Conservation (phyloP, 2,329 filamentous ascomycete genomes). For the Stagonosporopsis rhizophila region DNA sequence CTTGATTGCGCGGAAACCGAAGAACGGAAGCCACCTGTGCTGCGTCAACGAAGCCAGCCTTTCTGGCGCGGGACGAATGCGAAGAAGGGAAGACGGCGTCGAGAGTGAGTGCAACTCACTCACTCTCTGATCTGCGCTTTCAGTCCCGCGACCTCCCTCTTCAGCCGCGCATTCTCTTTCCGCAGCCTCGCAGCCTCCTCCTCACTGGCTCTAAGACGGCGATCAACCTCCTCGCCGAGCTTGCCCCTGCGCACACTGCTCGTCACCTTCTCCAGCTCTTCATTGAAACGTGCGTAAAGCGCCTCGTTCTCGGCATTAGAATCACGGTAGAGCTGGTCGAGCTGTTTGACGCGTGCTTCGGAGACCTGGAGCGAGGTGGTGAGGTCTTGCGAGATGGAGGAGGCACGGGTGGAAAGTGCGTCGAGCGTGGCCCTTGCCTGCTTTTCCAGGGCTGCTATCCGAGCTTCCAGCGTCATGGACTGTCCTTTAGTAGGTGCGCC, state of each 20-base stretch:
- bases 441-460: conserved; percentile 71
- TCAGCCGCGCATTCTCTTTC: conserved; percentile 84
- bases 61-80: not conserved
- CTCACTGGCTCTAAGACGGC: conserved; percentile 72
- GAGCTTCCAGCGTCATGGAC: conserved; percentile 55
- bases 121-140: conserved; percentile 58
- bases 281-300: conserved; percentile 89
- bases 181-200: conserved; percentile 80
- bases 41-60: not conserved
- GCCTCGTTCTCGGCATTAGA: conserved; percentile 90
- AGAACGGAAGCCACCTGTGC: conserved; percentile 3
- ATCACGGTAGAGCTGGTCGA: conserved; percentile 90
- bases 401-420: conserved; percentile 43
- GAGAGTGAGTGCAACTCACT: conserved; percentile 25
- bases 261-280: conserved; percentile 84
- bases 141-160: conserved; percentile 78
- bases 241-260: conserved; percentile 73
- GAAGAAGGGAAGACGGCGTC: not conserved
- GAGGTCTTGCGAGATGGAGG: conserved; percentile 71
- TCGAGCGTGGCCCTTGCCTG: conserved; percentile 61
- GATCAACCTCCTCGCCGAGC: conserved; percentile 79
- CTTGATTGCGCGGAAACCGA: not conserved
- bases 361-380: conserved; percentile 74
- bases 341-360: conserved; percentile 78
- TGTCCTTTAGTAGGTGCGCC: conserved; percentile 24